Evolutionary conservation across 345 rosid species (phyloP).

Genomic region (Moricandia arvensis): DNA sequence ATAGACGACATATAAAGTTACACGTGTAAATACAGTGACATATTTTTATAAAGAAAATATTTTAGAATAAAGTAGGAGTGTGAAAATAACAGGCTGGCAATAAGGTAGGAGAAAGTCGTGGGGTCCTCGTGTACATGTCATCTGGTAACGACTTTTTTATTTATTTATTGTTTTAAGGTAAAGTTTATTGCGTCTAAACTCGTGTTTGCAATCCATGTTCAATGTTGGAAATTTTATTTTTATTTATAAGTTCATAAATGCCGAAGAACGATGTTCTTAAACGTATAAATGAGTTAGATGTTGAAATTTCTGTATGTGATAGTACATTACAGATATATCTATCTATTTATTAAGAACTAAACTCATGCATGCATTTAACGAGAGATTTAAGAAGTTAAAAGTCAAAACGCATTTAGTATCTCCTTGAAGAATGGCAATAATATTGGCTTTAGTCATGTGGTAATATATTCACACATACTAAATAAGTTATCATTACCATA

Average conservation of each 20-base stretch:
- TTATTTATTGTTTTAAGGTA: not conserved
- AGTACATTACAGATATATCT: too few species aligned
- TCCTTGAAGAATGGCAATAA: slow-evolving; percentile 4
- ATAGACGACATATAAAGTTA: slow-evolving; percentile 8
- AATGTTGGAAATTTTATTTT: not conserved
- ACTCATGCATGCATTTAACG: not conserved
- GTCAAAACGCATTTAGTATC: slow-evolving; percentile 3
- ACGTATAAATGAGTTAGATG: too few species aligned
- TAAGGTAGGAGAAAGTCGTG: slow-evolving; percentile 23
- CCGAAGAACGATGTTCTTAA: not conserved
- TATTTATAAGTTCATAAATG: not conserved
- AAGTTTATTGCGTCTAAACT: slow-evolving; percentile 24
- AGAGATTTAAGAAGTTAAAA: not conserved
- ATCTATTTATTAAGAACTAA: too few species aligned
- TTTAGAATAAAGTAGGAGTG: not conserved
- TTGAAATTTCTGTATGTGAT: too few species aligned
- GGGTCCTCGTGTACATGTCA: slow-evolving; percentile 43
- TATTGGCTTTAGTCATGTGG: slow-evolving; percentile 24
- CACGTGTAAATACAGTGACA: slow-evolving; percentile 23
- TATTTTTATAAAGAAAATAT: not conserved
- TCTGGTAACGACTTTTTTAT: slow-evolving; percentile 11
- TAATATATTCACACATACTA: not conserved
- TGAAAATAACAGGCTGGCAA: slow-evolving; percentile 36
- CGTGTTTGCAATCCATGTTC: not conserved
- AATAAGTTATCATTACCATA: not conserved